Evolutionary conservation across 345 rosid genomes (phyloP), one percentile per base, ranked within the genome.

Genomic region (Ricinus communis): DNA sequence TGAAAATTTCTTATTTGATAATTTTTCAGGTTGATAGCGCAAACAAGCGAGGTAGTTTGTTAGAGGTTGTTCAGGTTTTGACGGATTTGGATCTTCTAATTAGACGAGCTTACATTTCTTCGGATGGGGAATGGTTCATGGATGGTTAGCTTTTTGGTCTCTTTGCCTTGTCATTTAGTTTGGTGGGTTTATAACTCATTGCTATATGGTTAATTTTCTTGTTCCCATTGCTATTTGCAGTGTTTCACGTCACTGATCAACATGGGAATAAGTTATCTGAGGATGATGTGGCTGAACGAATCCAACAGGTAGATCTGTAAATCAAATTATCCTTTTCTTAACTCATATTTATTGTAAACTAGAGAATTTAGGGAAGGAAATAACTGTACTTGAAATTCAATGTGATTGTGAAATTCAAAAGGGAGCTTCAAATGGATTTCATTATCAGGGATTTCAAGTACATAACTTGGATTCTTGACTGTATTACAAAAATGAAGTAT

Each of bases 101-200:
- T 77, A 72, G 84, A 28, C 87, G 96, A 66, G 96, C 93, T 78
- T 90, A 90, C 84, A 88, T 90, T 74, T 82, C 96, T 78, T 90
- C 96, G 19, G 96, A 90, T 66, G 93, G 96, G 10, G 91, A 82
- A 67, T 90, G 96, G 96, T 90, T 90, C 68, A 90, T 90, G 96
- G 96, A 90, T 85, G 96, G 93, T 90, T 72, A 71, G 87, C 24
- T 40, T 72, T 33, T 66, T 71, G 19, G 31, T 54, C 8, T 62
- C 66, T 22, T 21, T 21, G 28, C 12, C 0, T 51, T 62, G 27
- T 46, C 47, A n/a, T 45, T 31, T 21, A 12, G 25, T 52, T 45
- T 55, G 41, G 28, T 41, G 66, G 55, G 22, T 27, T 16, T 30
- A 4, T 36, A 28, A 46, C 66, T 64, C 62, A 28, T 56, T 40